These are phyloP conservation scores for Lasiodiplodia sp. DNA, from an alignment of 2,329 filamentous ascomycete genomes.

Conservation along the genomic window DNA sequence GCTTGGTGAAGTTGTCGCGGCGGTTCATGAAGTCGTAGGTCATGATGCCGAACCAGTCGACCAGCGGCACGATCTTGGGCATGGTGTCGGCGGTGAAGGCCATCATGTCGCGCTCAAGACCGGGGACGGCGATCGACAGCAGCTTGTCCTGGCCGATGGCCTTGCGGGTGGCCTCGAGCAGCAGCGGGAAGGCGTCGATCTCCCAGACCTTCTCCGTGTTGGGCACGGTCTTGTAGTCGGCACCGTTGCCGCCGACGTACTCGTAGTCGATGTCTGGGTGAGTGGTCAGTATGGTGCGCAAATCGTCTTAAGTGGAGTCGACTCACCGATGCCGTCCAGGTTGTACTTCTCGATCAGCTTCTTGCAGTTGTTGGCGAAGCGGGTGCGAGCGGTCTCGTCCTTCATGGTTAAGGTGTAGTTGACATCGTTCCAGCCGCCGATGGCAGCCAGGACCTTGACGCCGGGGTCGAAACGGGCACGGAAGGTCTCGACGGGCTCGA, in stretches of 20 bases:
- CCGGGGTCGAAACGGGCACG: slow-evolving; percentile 60
- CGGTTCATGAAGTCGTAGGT: slow-evolving; percentile 76
- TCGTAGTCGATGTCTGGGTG: slow-evolving; percentile 71
- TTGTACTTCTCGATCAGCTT: slow-evolving; percentile 67
- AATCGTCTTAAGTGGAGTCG: not conserved
- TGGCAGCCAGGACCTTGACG: slow-evolving; percentile 72
- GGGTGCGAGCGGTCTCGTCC: slow-evolving; percentile 55
- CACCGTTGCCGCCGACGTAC: slow-evolving; percentile 68
- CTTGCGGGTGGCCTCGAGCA: slow-evolving; percentile 65
- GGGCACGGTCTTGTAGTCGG: slow-evolving; percentile 68
- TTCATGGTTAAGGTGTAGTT: slow-evolving; percentile 22
- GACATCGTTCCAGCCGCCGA: slow-evolving; percentile 78
- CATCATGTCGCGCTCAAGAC: slow-evolving; percentile 69
- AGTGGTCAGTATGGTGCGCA: not conserved
- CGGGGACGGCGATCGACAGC: slow-evolving; percentile 73
- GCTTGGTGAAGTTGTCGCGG: slow-evolving; percentile 67
- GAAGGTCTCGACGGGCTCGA: slow-evolving; percentile 59
- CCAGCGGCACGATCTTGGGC: slow-evolving; percentile 64
- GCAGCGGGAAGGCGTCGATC: slow-evolving; percentile 66
- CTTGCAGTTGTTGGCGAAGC: slow-evolving; percentile 70
- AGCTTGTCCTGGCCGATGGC: slow-evolving; percentile 65
- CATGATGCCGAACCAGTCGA: slow-evolving; percentile 77
- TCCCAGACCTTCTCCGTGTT: slow-evolving; percentile 67
- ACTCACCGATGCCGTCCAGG: slow-evolving; percentile 69
- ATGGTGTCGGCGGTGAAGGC: slow-evolving; percentile 67